Base-by-base conservation (phyloP, 495 filamentous ascomycete genomes). In the Patellaria atrata region DNA sequence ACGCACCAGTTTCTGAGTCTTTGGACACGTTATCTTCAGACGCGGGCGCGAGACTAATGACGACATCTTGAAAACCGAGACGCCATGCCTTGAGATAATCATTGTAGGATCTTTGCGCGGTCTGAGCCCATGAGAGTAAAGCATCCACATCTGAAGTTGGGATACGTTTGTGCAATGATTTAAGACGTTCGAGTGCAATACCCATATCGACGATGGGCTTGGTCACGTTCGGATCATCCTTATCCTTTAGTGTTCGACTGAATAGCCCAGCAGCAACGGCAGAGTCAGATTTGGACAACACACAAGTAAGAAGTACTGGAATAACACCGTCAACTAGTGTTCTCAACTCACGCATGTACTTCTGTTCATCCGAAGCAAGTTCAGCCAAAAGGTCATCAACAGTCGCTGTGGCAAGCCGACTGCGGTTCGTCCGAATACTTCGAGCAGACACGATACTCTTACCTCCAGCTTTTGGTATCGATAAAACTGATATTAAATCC, bases 171-270 rank as follows among this genome's bases (percentile, higher is more conserved):
- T 99, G 89, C 15, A 80, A 58, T 9, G 68, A 71, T 52, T 79
- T 82, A 22, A 99, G 57, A 31, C 79, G 74, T 52, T 99, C 85
- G 4, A 96, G 68, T 9, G 77, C 72, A 31, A 94, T 67, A 4
- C 89, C 89, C 87, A 99, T 96, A 45, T 85, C 77, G 13, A 94
- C 73, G 30, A 99, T 94, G 4, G 87, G 80, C 48, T 80, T 81
- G 6, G 79, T 86, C 43, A 86, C 73, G 37, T 71, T 75, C 31
- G 67, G 44, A 35, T 75, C 71, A 41, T 69, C 64, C 8, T 60
- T 59, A 4, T 62, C 59, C 31, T 61, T 56, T 18, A 64, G 51
- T 13, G 70, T 63, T 4, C 64, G 64, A 23, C 62, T 56, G 48
- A 85, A 83, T n/a, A 85, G 61, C 21, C 73, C 73, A 34, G 75